Evolutionary conservation across 768 basidiomycete genomes (phyloP), one percentile per base, ranked within the genome.

Genomic region (Pleurotus pulmonarius): DNA sequence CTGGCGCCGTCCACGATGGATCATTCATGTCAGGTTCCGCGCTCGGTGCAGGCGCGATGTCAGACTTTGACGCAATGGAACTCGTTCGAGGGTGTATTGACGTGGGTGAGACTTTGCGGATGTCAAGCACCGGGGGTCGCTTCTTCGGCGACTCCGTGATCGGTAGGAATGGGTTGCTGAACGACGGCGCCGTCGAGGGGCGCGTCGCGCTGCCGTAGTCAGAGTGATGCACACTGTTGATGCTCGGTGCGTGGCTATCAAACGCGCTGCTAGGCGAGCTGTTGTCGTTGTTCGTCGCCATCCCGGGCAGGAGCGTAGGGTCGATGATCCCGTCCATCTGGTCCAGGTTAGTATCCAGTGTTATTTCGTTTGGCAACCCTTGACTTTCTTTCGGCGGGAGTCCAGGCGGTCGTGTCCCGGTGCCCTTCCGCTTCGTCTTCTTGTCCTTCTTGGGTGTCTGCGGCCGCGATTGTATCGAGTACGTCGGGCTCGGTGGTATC

Each of bases 291-390:
- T 65, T 64, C n/a, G 62, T 56, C 58, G 38, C 65, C 49, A 55
- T 55, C 49, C 56, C 61, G 53, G 63, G 57, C 58, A 64, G 64
- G 60, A 61, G 56, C 39, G 64, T 70, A 0, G 73, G 70, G 67
- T 93, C 77, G 59, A 96, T 73, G 64, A 97, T 93, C 5, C 88
- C 94, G 39, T 90, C 87, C 81, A 97, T 93, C 49, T 82, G 72
- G 8, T 87, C 80, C 44, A 92, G 67, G 65, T 93, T 82, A 16
- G 82, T 82, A 67, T 91, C 88, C 43, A 90, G 78, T 20, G 69
- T 72, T 57, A 83, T 72, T 20, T 73, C 70, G 37, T 67, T 68
- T 44, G 69, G 71, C 44, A 66, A 66, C 43, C 71, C 71, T 25
- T 64, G 65, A 29, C 61, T 65, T 47, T 69, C 69, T 34, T 67